phyloP scores from a whole-genome alignment of 805 yeast species.

The Sugiyamaella chiloensis region DNA sequence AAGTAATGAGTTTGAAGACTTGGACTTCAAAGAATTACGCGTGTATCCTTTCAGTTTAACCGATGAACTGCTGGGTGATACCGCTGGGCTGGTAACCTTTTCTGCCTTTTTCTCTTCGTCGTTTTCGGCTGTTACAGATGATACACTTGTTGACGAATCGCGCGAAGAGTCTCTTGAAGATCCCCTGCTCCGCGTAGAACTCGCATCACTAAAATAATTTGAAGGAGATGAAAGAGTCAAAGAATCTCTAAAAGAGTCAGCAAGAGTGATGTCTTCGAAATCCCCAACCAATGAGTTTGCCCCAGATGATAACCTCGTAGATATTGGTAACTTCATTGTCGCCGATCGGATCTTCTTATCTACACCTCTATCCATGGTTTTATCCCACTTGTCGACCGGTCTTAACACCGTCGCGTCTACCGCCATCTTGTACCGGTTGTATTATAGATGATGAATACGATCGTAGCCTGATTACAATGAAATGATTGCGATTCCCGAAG shows the following conservation, averaged over 20 bases:
- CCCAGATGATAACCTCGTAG: neutral
- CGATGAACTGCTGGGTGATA: neutral
- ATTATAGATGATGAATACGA: no score
- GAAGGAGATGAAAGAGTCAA: slow-evolving; percentile 15
- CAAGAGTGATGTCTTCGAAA: slow-evolving; percentile 22
- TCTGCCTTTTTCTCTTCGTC: slow-evolving; percentile 7
- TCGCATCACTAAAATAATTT: slow-evolving; percentile 16
- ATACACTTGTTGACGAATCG: slow-evolving; percentile 10
- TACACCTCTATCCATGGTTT: no score
- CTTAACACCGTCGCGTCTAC: no score
- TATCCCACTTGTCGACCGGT: no score
- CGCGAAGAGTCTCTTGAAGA: slow-evolving; percentile 10
- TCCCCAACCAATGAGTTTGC: slow-evolving; percentile 14
- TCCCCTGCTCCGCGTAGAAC: slow-evolving; percentile 12
- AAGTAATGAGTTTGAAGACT: slow-evolving; percentile 9
- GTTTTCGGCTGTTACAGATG: neutral
- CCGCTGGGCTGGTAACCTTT: neutral
- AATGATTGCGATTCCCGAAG: no score
- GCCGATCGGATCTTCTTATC: no score
- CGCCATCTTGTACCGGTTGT: no score
- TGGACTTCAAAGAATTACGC: slow-evolving; percentile 17
- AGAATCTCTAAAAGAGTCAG: slow-evolving; percentile 18
- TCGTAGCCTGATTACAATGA: no score
- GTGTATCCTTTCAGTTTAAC: slow-evolving; percentile 19
- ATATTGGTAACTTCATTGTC: neutral